phyloP scores from a whole-genome alignment of 176 grass and related monocot species.

The Dendrocalamus sinicus region DNA sequence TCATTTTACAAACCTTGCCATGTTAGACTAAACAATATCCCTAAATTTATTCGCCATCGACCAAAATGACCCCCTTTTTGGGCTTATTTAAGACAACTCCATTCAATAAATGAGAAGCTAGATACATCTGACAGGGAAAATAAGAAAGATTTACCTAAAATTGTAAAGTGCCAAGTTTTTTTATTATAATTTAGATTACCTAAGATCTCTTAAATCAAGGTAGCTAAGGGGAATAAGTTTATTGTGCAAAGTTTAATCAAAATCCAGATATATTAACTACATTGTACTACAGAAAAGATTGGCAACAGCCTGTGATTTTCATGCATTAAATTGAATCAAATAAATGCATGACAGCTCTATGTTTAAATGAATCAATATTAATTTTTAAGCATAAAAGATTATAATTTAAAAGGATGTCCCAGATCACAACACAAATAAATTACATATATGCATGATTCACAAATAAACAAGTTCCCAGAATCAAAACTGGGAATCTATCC shows the following conservation, averaged over 20 bases:
- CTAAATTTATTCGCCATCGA: not conserved
- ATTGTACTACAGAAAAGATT: conserved; percentile 42
- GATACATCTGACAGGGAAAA: not conserved
- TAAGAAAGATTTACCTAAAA: not conserved
- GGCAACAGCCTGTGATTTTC: conserved; percentile 40
- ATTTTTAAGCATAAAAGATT: not conserved
- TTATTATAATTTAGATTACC: no score
- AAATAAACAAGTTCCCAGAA: not conserved
- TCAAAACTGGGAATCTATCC: not conserved
- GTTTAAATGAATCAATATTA: conserved; percentile 21
- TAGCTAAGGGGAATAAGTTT: not conserved
- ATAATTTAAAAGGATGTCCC: conserved; percentile 18
- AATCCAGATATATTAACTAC: not conserved
- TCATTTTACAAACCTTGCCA: not conserved
- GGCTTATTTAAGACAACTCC: not conserved
- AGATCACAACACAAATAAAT: conserved; percentile 17
- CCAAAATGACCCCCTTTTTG: not conserved
- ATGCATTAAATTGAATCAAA: conserved; percentile 53
- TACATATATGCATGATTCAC: not conserved
- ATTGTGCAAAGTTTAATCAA: not conserved
- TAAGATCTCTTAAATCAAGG: not conserved
- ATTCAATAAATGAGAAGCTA: not conserved
- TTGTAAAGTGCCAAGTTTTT: not conserved
- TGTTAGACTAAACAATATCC: not conserved
- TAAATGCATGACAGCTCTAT: conserved; percentile 52